Conservation (phyloP, 192 early-diverging fungal species). For the Coemansia sp. region DNA sequence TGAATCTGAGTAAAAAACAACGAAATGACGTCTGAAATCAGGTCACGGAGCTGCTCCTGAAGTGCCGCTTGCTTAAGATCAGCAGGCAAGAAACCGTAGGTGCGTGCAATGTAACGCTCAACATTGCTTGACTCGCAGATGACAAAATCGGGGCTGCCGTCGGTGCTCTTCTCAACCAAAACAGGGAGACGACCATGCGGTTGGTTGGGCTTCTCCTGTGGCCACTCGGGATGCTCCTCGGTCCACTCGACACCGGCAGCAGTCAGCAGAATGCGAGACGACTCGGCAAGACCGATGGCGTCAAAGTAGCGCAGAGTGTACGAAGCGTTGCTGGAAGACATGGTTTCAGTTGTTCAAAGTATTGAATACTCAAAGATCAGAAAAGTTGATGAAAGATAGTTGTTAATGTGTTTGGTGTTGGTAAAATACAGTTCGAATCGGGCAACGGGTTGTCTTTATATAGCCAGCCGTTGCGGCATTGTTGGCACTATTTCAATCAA, state of each 20-base stretch:
- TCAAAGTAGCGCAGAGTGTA: slow-evolving; percentile 36
- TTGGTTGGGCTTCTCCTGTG: slow-evolving; percentile 20
- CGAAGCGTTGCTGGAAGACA: slow-evolving; percentile 6
- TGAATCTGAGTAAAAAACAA: neutral
- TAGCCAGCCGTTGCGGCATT: no score
- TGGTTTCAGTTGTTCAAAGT: neutral
- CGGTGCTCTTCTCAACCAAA: slow-evolving; percentile 22
- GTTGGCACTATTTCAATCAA: no score
- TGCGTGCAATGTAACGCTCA: slow-evolving; percentile 55
- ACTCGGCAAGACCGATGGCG: slow-evolving; percentile 22
- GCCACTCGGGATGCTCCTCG: slow-evolving; percentile 31
- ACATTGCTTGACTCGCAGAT: slow-evolving; percentile 21
- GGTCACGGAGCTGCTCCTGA: slow-evolving; percentile 23
- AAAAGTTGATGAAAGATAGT: neutral
- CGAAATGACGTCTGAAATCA: slow-evolving; percentile 10
- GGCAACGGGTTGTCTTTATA: no score
- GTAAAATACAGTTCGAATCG: no score
- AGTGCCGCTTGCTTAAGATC: slow-evolving; percentile 32
- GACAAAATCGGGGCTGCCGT: slow-evolving; percentile 5
- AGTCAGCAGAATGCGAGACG: slow-evolving; percentile 38
- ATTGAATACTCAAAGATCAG: neutral
- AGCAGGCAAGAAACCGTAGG: slow-evolving; percentile 42
- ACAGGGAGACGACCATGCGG: slow-evolving; percentile 36
- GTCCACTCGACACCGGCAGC: slow-evolving; percentile 39
- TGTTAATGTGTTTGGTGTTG: neutral